A percentile compares a stretch with the other conserved stretches of the same genome.
Conservation (phyloP, 257 asterid genomes). For the Scutellaria galericulata region DNA sequence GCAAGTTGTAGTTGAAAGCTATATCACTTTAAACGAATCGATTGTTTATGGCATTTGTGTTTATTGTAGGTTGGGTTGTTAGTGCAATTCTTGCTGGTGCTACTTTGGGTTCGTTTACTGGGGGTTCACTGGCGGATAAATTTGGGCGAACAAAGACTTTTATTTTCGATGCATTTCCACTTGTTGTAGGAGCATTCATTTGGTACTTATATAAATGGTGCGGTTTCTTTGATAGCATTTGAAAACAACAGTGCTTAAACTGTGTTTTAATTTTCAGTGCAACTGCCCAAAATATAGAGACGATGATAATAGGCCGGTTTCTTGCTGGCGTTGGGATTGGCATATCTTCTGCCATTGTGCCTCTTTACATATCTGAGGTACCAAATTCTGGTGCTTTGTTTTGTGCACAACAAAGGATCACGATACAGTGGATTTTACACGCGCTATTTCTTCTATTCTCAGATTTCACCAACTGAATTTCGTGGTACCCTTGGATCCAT, state of each 20-base stretch:
- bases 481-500: constrained; percentile 95
- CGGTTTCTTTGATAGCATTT: constrained; percentile 16
- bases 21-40: constrained; percentile 17
- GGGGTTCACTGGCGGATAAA: constrained; percentile 92
- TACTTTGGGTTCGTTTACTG: constrained; percentile 93
- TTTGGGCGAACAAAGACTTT: constrained; percentile 95
- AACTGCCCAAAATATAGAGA: constrained; percentile 74
- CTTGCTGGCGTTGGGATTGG: constrained; percentile 95
- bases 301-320: constrained; percentile 89
- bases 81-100: constrained; percentile 98
- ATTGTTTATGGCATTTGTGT: constrained; percentile 27
- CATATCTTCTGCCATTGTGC: constrained; percentile 92
- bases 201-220: constrained; percentile 53
- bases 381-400: background rate
- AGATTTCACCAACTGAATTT: constrained; percentile 97
- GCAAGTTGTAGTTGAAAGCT: constrained; percentile 48
- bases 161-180: constrained; percentile 87
- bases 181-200: constrained; percentile 82
- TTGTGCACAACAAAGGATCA: background rate
- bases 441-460: constrained; percentile 35
- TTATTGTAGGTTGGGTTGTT: constrained; percentile 84
- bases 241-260: constrained; percentile 7
- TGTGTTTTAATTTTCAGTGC: constrained; percentile 53
- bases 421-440: constrained; percentile 25
- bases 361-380: constrained; percentile 99